Base-by-base conservation (phyloP, 2,329 filamentous ascomycete species). In the Ophiobolus disseminans region DNA sequence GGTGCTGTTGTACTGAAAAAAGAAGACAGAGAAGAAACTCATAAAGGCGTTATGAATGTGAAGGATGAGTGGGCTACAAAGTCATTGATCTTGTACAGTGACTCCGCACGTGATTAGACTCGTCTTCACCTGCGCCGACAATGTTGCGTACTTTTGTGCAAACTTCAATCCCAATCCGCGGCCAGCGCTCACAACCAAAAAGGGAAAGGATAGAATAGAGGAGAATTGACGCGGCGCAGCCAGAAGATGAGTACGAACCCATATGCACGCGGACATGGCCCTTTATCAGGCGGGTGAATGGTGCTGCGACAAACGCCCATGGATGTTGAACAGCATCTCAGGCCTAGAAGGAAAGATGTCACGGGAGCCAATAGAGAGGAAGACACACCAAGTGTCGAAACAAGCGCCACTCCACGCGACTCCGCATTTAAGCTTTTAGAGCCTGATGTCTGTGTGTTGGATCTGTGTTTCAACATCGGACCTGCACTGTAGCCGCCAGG, bases 401-500 rank as follows among this genome's bases (percentile, higher is more conserved):
- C 70, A 53, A 58, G 61, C 62, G 64, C 67, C 62, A 69, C 63
- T 52, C 51, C 60, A 63, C 57, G 55, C 56, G 57, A 63, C 51
- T 54, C 50, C 51, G 58, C 58, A 67, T 50, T 66, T 51, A 70
- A 66, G 63, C 68, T 63, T 65, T 51, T 58, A 60, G 17, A 61
- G 63, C 64, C 62, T 69, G 58, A 60, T 59, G 45, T 62, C 50
- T 64, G 60, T 50, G 55, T 66, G 59, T 65, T 59, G 55, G 61
- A 67, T 68, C 55, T 63, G 55, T 49, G 68, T 71, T 70, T 72
- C 68, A 70, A 63, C 56, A 49, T 50, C 40, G 45, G 66, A 55
- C 67, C 67, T 61, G 59, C 57, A 50, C 53, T 66, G 66, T 72
- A 73, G 68, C 65, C 70, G 69, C 70, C 66, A 54, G 59, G 4